Evolutionary conservation across 768 basidiomycete genomes (phyloP).

Genomic region (Pholiota microspora): DNA sequence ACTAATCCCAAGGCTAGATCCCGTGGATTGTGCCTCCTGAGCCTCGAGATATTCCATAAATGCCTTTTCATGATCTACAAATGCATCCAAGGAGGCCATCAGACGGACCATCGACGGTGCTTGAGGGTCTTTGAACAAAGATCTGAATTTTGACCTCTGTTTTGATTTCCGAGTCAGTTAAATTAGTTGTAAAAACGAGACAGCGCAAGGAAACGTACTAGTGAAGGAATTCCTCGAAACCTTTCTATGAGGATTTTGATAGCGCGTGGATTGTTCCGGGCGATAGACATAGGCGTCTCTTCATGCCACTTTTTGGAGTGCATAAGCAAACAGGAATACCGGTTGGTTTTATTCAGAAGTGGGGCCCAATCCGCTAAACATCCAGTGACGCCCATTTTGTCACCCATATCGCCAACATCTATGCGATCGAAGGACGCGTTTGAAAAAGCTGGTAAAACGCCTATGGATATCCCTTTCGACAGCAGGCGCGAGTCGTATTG

Average conservation of each 20-base stretch:
- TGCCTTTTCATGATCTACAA: conserved; percentile 35
- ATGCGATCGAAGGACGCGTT: conserved; percentile 38
- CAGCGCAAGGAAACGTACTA: conserved; percentile 21
- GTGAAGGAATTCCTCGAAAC: conserved; percentile 25
- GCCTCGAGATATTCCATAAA: conserved; percentile 31
- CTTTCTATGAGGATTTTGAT: conserved; percentile 34
- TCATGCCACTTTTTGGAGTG: conserved; percentile 37
- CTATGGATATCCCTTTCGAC: conserved; percentile 36
- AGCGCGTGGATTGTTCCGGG: conserved; percentile 30
- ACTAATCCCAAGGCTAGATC: conserved; percentile 24
- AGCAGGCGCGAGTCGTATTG: conserved; percentile 42
- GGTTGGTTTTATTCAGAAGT: conserved; percentile 32
- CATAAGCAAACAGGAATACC: conserved; percentile 33
- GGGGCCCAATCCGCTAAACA: conserved; percentile 36
- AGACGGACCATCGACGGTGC: conserved; percentile 33
- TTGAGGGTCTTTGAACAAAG: conserved; percentile 25
- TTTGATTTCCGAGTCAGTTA: neutral
- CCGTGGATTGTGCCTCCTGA: conserved; percentile 21
- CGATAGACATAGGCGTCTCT: conserved; percentile 27
- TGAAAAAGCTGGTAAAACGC: conserved; percentile 34
- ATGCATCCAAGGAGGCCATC: conserved; percentile 38
- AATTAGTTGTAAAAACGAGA: neutral
- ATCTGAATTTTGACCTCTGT: conserved; percentile 26
- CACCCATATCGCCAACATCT: conserved; percentile 34
- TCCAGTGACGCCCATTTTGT: conserved; percentile 28